Percentiles rank a stretch among this genome's conserved stretches.
phyloP scores from a whole-genome alignment of 2,329 filamentous ascomycete genomes.

The Orbilia quercus region DNA sequence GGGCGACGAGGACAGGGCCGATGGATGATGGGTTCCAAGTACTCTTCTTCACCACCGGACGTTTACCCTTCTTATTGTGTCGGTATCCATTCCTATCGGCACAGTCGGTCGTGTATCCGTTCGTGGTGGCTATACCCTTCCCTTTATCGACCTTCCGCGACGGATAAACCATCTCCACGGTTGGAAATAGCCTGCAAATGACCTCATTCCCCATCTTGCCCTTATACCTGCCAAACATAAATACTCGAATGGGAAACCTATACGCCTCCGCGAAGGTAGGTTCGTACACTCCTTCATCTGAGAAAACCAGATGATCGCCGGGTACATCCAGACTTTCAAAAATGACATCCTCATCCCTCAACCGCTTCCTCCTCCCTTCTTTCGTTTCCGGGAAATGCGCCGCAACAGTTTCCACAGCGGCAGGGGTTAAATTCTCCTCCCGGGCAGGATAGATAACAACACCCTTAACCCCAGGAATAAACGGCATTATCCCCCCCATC shows the following conservation, averaged over 20 bases:
- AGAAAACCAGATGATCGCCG: slow-evolving; percentile 12
- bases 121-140: too few species aligned
- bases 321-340: slow-evolving; percentile 31
- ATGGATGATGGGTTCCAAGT: neutral
- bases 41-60: neutral
- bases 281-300: slow-evolving; percentile 3
- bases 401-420: too few species aligned
- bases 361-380: neutral
- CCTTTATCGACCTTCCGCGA: too few species aligned
- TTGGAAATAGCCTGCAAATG: slow-evolving; percentile 13
- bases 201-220: slow-evolving; percentile 9
- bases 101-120: too few species aligned
- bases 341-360: neutral
- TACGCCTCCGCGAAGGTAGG: slow-evolving; percentile 25
- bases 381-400: neutral
- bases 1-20: slow-evolving; percentile 27
- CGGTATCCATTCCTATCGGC: neutral
- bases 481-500: too few species aligned
- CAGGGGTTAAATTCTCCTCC: too few species aligned
- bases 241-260: slow-evolving; percentile 37
- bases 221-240: neutral
- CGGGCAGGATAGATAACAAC: slow-evolving; percentile 19
- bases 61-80: neutral
- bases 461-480: too few species aligned
- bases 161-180: neutral